Base-by-base conservation (phyloP, 257 asterid species). In the Primulina huaijiensis region DNA sequence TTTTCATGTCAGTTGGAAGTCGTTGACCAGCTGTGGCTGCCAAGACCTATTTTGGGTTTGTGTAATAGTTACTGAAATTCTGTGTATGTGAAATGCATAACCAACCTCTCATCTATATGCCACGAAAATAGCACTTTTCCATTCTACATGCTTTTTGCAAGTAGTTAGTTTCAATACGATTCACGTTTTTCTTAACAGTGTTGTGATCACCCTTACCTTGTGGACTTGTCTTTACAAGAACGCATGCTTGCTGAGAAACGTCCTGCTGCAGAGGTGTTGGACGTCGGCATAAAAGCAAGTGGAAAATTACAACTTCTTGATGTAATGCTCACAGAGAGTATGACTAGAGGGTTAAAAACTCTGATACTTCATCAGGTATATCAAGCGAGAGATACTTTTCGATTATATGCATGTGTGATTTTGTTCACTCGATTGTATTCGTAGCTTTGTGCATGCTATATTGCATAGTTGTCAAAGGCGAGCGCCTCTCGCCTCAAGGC, bases 291-390 rank as follows among this genome's bases (percentile, higher is more conserved):
- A 76, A 81, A 82, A 82, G 91, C 92, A 64, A 85, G 97, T 81
- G 99, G 96, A 68, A 93, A 93, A 82, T 67, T 93, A 57, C 87
- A 82, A 66, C 85, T 87, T 77, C 92, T 93, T 72, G 87, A 90
- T 72, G 63, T 38, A 78, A 90, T 90, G 80, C 97, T 93, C 14
- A 34, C 82, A 16, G 96, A 87, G 82, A 76, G 85, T 56, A 80
- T 77, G 78, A 35, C 62, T 68, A 90, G 64, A 58, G 88, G 86
- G 43, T 81, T 82, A 71, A 82, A 75, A 77, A 95, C 86, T 46
- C 78, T 93, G 60, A 59, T 93, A 78, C 87, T 93, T 78, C 87
- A 75, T 80, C 97, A 93, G 99, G 99, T 90, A 81, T 59, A 40
- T 58, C 31, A 25, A 67, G 46, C 40, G 38, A 19, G 57, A 64